Conservation (phyloP, 345 rosid genomes). For the Pseudoturritis turrita region DNA sequence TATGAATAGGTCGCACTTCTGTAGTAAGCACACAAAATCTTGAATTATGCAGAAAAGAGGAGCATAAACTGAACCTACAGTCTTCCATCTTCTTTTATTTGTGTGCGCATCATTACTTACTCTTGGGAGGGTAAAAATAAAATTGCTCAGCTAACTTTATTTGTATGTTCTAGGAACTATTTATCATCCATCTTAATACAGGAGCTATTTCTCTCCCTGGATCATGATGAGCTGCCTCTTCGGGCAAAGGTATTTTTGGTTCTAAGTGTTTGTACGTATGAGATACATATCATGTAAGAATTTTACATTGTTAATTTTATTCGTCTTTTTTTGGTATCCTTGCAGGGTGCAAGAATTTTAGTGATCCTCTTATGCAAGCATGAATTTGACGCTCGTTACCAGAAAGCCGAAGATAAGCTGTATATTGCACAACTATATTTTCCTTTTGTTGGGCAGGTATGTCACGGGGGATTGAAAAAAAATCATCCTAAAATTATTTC, state of each 20-base stretch:
- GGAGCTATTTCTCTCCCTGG: constrained; percentile 95
- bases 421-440: constrained; percentile 92
- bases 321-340: constrained; percentile 17
- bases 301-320: constrained; percentile 7
- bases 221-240: constrained; percentile 93
- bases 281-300: constrained; percentile 14
- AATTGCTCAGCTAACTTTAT: constrained; percentile 26
- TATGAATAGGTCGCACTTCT: neutral
- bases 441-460: constrained; percentile 94
- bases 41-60: constrained; percentile 3
- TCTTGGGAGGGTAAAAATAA: neutral
- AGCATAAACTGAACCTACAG: constrained; percentile 6
- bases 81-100: neutral
- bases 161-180: constrained; percentile 76
- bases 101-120: neutral
- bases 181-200: constrained; percentile 92
- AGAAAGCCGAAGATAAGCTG: constrained; percentile 97
- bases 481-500: neutral
- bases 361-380: constrained; percentile 94
- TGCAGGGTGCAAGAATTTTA: constrained; percentile 91
- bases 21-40: constrained; percentile 1
- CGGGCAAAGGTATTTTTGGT: constrained; percentile 64
- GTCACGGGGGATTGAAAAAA: neutral
- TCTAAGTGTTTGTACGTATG: constrained; percentile 1
- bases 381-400: constrained; percentile 96